Evolutionary conservation across 805 yeast species (phyloP), one percentile per base, ranked within the genome.

Genomic region (Suhomyces emberorum): DNA sequence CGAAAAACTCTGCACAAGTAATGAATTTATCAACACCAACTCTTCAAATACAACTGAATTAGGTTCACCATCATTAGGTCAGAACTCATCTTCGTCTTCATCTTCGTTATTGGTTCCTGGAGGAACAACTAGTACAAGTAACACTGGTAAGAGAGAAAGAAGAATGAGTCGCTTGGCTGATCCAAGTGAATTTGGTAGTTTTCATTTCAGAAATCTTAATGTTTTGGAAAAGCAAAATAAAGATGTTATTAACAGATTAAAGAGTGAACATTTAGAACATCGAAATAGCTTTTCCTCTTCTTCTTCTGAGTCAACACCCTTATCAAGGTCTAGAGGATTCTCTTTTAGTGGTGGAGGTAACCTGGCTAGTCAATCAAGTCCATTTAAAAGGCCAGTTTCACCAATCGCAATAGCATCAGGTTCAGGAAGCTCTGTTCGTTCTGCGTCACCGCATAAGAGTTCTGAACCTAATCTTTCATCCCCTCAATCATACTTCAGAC

Each of bases 201-300:
- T 93, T 59, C 82, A 86, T 41, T 93, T 86, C 62, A 72, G 96
- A 46, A 93, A 93, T 55, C 64, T 93, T 43, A 81, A 91, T 4
- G 93, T 93, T 4, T 71, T 95, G 38, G 98, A 93, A 49, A 85
- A 84, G 50, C 97, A 96, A 7, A 93, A 93, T 54, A 88, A 87
- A 53, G 97, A 89, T 61, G 89, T 85, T 10, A 88, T 93, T 44
- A 85, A 86, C 51, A 69, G 96, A 44, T 73, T 93, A 54, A 85
- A 88, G 52, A 81, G 72, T 20, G 98, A 91, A 55, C 95, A 87
- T 57, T 47, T 81, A 45, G 86, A 80, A 45, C 80, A 77, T 47
- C 67, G 62, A 43, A 68, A 62, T 37, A 72, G 77, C 33, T 57
- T 67, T 30, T 69, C 81, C 6, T 61, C 74, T 1, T 67, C 79